phyloP scores from a whole-genome alignment of 305 asterid genomes.

The Lippia alba region DNA sequence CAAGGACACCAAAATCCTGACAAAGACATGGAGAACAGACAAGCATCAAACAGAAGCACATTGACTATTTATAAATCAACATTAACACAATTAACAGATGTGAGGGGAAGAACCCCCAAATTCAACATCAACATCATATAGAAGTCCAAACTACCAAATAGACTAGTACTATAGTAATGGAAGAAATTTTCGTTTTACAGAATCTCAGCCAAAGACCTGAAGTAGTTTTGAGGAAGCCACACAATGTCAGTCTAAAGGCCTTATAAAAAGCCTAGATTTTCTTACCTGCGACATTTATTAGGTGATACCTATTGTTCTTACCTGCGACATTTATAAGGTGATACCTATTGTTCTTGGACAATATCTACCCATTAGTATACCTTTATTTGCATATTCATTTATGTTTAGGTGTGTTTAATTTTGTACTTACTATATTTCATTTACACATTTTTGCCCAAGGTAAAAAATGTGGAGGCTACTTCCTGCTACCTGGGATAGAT shows the following conservation, averaged over 20 bases:
- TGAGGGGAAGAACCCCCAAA: too few relatives aligned
- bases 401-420: too few relatives aligned
- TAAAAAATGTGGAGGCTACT: too few relatives aligned
- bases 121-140: background rate
- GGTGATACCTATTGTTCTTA: conserved; percentile 7
- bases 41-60: conserved; percentile 19
- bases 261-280: conserved; percentile 17
- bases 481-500: too few relatives aligned
- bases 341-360: background rate
- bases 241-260: background rate
- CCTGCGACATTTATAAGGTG: background rate
- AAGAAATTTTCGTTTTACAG: conserved; percentile 7
- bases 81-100: background rate
- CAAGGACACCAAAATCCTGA: conserved; percentile 89
- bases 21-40: conserved; percentile 25
- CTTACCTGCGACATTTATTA: background rate
- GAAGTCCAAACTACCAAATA: conserved; percentile 21
- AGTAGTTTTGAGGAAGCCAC: background rate
- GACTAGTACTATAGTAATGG: background rate
- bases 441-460: too few relatives aligned
- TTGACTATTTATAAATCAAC: conserved; percentile 23
- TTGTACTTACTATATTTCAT: conserved; percentile 8
- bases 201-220: background rate
- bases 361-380: background rate
- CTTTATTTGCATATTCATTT: background rate